phyloP scores from a whole-genome alignment of 202 grass and related monocot genomes.

The Musa balbisiana region DNA sequence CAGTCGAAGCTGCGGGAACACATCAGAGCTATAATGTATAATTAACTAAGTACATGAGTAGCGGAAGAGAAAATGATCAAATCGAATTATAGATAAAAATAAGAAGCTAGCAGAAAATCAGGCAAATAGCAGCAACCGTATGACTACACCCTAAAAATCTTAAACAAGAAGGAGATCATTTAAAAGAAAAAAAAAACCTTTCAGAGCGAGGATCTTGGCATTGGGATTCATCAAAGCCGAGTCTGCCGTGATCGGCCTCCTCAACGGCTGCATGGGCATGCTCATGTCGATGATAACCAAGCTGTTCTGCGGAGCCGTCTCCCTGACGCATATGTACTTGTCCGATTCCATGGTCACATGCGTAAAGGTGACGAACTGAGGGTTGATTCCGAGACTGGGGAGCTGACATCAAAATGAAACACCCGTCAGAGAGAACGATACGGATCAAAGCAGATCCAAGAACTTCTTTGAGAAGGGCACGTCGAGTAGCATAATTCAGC shows the following conservation, averaged over 20 bases:
- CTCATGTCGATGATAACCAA: slow-evolving; percentile 87
- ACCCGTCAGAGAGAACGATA: background rate
- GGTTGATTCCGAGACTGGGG: slow-evolving; percentile 66
- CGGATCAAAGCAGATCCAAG: too few species aligned
- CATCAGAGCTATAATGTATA: too few species aligned
- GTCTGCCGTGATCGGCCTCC: slow-evolving; percentile 88
- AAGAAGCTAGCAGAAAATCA: too few species aligned
- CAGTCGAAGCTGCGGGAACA: too few species aligned
- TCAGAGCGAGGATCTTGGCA: slow-evolving; percentile 80
- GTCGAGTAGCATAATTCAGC: too few species aligned
- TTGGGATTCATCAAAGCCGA: slow-evolving; percentile 94
- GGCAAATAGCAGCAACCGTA: too few species aligned
- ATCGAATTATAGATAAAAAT: too few species aligned
- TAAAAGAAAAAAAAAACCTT: slow-evolving; percentile 34
- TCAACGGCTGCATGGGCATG: slow-evolving; percentile 82
- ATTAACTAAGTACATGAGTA: too few species aligned
- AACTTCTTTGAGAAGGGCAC: background rate
- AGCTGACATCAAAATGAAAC: slow-evolving; percentile 31
- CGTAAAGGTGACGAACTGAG: slow-evolving; percentile 84
- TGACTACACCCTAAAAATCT: too few species aligned
- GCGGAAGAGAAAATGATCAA: too few species aligned
- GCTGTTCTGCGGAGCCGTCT: slow-evolving; percentile 87
- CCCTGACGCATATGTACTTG: slow-evolving; percentile 84
- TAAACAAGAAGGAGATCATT: too few species aligned
- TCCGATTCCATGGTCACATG: slow-evolving; percentile 94